Percentiles rank a stretch among this genome's conserved stretches.
These are phyloP conservation scores for Cetradonia linearis DNA, from an alignment of 495 filamentous ascomycete species.

Conservation along the genomic window DNA sequence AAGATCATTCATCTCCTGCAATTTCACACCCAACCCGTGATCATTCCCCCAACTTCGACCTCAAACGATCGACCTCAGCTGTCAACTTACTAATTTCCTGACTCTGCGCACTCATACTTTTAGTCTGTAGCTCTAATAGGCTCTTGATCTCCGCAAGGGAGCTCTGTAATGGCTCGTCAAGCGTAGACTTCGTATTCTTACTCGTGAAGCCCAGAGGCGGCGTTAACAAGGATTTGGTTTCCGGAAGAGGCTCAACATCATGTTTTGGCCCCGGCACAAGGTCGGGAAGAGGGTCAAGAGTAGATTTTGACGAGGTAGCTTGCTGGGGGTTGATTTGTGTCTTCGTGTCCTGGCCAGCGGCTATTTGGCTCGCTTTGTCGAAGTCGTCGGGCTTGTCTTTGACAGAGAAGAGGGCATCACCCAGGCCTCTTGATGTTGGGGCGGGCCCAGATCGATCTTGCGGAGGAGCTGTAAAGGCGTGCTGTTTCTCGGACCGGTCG, in stretches of 20 bases:
- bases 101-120: conserved; percentile 48
- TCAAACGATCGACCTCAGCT: conserved; percentile 59
- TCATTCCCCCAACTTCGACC: conserved; percentile 37
- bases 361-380: conserved; percentile 16
- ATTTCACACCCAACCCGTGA: neutral
- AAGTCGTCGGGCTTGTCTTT: conserved; percentile 20
- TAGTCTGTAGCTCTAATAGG: conserved; percentile 51
- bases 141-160: conserved; percentile 52
- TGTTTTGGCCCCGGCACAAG: conserved; percentile 1
- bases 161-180: conserved; percentile 16
- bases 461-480: conserved; percentile 6
- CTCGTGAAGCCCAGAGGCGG: too few species aligned
- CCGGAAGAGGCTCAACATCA: neutral
- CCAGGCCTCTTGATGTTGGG: conserved; percentile 15
- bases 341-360: conserved; percentile 14
- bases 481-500: conserved; percentile 33
- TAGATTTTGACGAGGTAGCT: conserved; percentile 13
- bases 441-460: conserved; percentile 12
- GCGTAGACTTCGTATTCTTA: conserved; percentile 3
- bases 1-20: neutral
- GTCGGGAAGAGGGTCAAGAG: conserved; percentile 1
- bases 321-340: conserved; percentile 13
- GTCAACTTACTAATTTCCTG: conserved; percentile 56
- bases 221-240: conserved; percentile 1
- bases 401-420: conserved; percentile 17